Evolutionary conservation across 78 protist genomes (phyloP).

Genomic region (Guillardia theta): DNA sequence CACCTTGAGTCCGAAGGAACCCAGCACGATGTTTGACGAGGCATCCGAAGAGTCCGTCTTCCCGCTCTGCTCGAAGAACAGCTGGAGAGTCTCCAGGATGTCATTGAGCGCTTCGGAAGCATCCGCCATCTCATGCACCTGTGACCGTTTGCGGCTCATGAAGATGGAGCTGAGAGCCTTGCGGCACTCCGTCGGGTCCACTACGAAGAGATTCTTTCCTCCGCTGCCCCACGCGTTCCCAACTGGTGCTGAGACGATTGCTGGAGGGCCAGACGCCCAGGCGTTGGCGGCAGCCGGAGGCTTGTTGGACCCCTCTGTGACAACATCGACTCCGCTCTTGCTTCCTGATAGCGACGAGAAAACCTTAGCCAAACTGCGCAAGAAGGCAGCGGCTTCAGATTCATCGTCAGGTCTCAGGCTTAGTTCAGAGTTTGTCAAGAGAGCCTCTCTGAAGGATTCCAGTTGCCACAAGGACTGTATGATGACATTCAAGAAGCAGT

Average conservation of each 20-base stretch:
- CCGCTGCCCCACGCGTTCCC: background rate
- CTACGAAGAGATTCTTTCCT: background rate
- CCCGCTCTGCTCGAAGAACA: background rate
- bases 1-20: background rate
- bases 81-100: background rate
- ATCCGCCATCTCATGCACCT: constrained; percentile 9
- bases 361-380: no score
- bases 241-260: background rate
- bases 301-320: background rate
- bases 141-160: background rate
- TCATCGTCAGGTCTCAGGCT: background rate
- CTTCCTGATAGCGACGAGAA: no score
- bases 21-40: background rate
- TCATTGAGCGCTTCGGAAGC: background rate
- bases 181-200: background rate
- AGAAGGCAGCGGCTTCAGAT: background rate
- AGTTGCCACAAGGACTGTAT: constrained; percentile 18
- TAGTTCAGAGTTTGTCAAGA: no score
- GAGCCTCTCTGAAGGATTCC: background rate
- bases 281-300: constrained; percentile 2
- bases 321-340: background rate
- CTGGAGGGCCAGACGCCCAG: background rate
- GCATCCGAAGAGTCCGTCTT: background rate
- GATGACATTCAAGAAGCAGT: background rate
- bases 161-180: background rate